Percentiles rank a stretch among this genome's conserved stretches.
These are phyloP conservation scores for Hymenotorrendiella dingleyae DNA, from an alignment of 2,329 filamentous ascomycete genomes.

Conservation along the genomic window DNA sequence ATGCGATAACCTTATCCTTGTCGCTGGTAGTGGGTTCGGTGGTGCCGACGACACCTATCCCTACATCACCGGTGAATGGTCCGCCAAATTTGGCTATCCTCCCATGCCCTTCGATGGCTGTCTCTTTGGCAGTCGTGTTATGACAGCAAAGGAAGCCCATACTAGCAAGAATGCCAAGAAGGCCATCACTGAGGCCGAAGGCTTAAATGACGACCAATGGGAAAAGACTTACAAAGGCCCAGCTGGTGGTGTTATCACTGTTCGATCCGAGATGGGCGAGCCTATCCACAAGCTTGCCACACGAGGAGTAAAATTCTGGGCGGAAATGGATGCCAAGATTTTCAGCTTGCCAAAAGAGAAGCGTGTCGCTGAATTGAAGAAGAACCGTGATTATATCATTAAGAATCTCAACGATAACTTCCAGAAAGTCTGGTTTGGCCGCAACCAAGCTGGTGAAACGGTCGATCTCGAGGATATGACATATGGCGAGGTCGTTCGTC, in stretches of 20 bases:
- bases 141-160: slow-evolving; percentile 88
- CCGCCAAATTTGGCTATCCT: slow-evolving; percentile 78
- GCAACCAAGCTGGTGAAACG: slow-evolving; percentile 71
- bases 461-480: slow-evolving; percentile 96
- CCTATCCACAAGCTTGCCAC: slow-evolving; percentile 98
- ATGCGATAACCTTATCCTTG: slow-evolving; percentile 78
- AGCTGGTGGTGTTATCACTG: slow-evolving; percentile 90
- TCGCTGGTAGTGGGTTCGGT: slow-evolving; percentile 89
- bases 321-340: slow-evolving; percentile 98
- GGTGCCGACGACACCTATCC: slow-evolving; percentile 86
- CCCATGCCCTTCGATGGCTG: slow-evolving; percentile 93
- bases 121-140: slow-evolving; percentile 86
- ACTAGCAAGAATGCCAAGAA: slow-evolving; percentile 84
- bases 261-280: slow-evolving; percentile 98
- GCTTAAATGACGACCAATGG: slow-evolving; percentile 78
- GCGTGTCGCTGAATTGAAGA: slow-evolving; percentile 79
- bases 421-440: slow-evolving; percentile 95
- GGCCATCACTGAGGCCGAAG: slow-evolving; percentile 80
- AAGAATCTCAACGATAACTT: slow-evolving; percentile 94
- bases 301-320: slow-evolving; percentile 92
- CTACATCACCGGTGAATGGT: slow-evolving; percentile 85
- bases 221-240: slow-evolving; percentile 90
- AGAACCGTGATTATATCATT: slow-evolving; percentile 86
- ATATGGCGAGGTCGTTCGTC: slow-evolving; percentile 78
- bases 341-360: slow-evolving; percentile 92